These are phyloP conservation scores for Gnetum montanum DNA, from an alignment of 75 land plant species.

Conservation along the genomic window DNA sequence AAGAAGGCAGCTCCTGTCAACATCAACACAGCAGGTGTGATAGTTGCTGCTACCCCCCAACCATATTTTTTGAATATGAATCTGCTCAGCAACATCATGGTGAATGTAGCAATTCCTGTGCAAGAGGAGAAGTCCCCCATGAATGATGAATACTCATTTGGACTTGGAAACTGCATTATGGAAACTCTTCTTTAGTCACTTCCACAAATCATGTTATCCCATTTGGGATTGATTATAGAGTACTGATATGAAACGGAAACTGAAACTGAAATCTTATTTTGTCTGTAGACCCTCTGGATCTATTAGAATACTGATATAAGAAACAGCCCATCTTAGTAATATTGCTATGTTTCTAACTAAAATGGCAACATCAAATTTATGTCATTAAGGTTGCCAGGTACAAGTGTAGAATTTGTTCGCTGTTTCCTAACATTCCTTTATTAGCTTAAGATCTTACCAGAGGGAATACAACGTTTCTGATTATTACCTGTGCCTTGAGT, in stretches of 20 bases:
- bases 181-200: no score
- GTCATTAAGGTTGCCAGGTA: no score
- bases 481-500: slow-evolving; percentile 83
- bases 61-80: slow-evolving; percentile 80
- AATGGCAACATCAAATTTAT: no score
- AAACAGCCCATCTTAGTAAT: background rate
- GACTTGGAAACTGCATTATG: slow-evolving; percentile 95
- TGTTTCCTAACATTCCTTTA: no score
- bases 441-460: no score
- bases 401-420: no score
- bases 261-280: background rate
- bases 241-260: background rate
- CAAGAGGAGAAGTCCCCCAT: slow-evolving; percentile 98
- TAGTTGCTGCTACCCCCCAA: slow-evolving; percentile 97
- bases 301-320: no score
- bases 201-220: no score
- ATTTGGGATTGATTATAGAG: no score
- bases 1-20: slow-evolving; percentile 96
- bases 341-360: no score
- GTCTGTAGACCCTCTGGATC: no score
- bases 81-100: slow-evolving; percentile 93
- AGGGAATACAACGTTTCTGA: no score
- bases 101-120: slow-evolving; percentile 96
- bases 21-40: slow-evolving; percentile 91
- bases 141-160: slow-evolving; percentile 95